phyloP scores from a whole-genome alignment of 148 eudicot genomes.

The Beta vulgaris region DNA sequence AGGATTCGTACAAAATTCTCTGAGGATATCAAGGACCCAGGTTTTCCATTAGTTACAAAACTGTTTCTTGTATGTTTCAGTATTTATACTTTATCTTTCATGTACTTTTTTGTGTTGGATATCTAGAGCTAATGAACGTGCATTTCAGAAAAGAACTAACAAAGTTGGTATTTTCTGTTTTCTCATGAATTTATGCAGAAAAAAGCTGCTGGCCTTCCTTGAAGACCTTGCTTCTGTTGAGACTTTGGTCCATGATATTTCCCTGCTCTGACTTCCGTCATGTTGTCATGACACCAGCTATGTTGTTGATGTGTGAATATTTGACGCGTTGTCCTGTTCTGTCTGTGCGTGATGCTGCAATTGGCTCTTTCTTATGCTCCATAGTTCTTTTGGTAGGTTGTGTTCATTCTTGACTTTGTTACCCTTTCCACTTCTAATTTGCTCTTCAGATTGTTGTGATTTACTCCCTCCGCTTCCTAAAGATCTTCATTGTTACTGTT shows the following conservation, averaged over 20 bases:
- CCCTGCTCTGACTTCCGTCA: slow-evolving; percentile 99
- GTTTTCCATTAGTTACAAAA: slow-evolving; percentile 28
- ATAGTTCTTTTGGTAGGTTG: slow-evolving; percentile 73
- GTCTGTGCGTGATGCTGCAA: slow-evolving; percentile 72
- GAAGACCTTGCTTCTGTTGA: slow-evolving; percentile 78
- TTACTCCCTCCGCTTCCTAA: too few species aligned
- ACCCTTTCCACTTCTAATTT: neutral
- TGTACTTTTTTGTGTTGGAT: neutral
- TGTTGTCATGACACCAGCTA: slow-evolving; percentile 87
- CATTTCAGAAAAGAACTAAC: neutral
- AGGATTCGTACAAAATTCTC: slow-evolving; percentile 59
- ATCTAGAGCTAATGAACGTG: neutral
- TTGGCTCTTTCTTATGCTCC: slow-evolving; percentile 86
- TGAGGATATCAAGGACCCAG: slow-evolving; percentile 82
- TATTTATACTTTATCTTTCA: neutral
- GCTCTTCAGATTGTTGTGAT: neutral
- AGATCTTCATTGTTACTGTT: neutral
- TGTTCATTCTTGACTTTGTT: too few species aligned
- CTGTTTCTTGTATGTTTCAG: neutral
- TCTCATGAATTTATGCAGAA: slow-evolving; percentile 37
- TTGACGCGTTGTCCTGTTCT: slow-evolving; percentile 76
- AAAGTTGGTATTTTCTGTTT: neutral
- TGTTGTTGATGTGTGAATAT: slow-evolving; percentile 82
- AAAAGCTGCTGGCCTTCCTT: slow-evolving; percentile 90
- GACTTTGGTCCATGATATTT: slow-evolving; percentile 94